These are phyloP conservation scores for Darksidea phi DNA, from an alignment of 495 filamentous ascomycete genomes.

Conservation along the genomic window DNA sequence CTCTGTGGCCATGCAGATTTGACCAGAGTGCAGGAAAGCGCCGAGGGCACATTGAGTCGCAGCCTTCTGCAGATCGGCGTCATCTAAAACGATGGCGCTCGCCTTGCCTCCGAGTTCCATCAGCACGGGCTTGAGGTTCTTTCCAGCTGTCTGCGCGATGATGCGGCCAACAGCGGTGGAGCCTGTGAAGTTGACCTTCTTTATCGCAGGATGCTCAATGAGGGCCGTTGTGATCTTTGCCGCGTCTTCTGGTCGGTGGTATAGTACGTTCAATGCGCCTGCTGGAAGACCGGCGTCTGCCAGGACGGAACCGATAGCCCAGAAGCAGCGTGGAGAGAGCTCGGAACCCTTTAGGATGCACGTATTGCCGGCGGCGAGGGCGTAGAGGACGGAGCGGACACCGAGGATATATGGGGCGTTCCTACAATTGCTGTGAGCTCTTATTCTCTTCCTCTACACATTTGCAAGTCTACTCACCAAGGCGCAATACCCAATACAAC, in stretches of 20 bases:
- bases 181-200: constrained; percentile 65
- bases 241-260: constrained; percentile 54
- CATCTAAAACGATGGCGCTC: constrained; percentile 58
- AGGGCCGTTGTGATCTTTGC: constrained; percentile 55
- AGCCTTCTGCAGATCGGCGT: constrained; percentile 58
- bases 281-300: constrained; percentile 69
- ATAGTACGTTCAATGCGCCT: constrained; percentile 58
- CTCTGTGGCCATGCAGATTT: constrained; percentile 93
- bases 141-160: constrained; percentile 57
- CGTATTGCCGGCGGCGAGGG: constrained; percentile 82
- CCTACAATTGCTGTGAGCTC: constrained; percentile 11
- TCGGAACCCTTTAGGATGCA: constrained; percentile 76
- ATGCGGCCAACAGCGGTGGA: constrained; percentile 57
- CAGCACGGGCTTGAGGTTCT: constrained; percentile 67
- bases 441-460: background rate
- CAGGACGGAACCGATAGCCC: constrained; percentile 67
- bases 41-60: constrained; percentile 53
- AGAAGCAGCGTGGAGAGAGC: constrained; percentile 71
- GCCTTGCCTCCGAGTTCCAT: constrained; percentile 65
- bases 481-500: constrained; percentile 80
- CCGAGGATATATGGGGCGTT: constrained; percentile 46
- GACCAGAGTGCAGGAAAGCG: constrained; percentile 63
- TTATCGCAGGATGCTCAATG: constrained; percentile 56
- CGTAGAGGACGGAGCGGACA: constrained; percentile 57
- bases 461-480: constrained; percentile 47